Evolutionary conservation across 345 rosid genomes (phyloP).

Genomic region (Gynandropsis gynandra): DNA sequence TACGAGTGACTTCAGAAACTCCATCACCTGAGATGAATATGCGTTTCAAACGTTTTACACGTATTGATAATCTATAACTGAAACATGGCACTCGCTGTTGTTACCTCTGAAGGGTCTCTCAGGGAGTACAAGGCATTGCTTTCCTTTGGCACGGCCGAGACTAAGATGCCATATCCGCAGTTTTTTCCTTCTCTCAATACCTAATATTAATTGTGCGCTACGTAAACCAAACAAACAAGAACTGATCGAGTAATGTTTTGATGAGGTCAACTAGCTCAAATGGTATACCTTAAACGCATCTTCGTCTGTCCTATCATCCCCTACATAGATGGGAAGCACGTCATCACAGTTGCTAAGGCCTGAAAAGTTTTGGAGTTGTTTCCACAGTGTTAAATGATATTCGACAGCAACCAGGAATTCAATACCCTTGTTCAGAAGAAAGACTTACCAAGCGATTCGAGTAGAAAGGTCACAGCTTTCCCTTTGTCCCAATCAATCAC

Average conservation of each 20-base stretch:
- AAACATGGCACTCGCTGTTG: too few relatives aligned
- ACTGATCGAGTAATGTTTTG: too few relatives aligned
- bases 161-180: slow-evolving; percentile 73
- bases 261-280: too few relatives aligned
- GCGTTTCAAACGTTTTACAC: too few relatives aligned
- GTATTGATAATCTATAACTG: too few relatives aligned
- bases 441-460: slow-evolving; percentile 78
- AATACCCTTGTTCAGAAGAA: background rate
- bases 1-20: slow-evolving; percentile 68
- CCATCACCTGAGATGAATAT: slow-evolving; percentile 85
- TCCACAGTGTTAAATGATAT: background rate
- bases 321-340: slow-evolving; percentile 90
- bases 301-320: slow-evolving; percentile 95
- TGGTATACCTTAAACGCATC: slow-evolving; percentile 91
- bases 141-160: slow-evolving; percentile 73
- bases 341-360: slow-evolving; percentile 63
- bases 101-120: slow-evolving; percentile 84
- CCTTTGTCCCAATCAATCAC: slow-evolving; percentile 96
- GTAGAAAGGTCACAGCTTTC: slow-evolving; percentile 80
- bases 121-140: slow-evolving; percentile 79
- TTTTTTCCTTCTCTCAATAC: slow-evolving; percentile 63
- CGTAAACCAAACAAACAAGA: background rate
- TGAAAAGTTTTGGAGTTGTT: slow-evolving; percentile 27
- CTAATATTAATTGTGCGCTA: slow-evolving; percentile 31
- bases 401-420: background rate